These are phyloP conservation scores for Aureobasidium sp. DNA, from an alignment of 2,329 filamentous ascomycete genomes.

Conservation along the genomic window DNA sequence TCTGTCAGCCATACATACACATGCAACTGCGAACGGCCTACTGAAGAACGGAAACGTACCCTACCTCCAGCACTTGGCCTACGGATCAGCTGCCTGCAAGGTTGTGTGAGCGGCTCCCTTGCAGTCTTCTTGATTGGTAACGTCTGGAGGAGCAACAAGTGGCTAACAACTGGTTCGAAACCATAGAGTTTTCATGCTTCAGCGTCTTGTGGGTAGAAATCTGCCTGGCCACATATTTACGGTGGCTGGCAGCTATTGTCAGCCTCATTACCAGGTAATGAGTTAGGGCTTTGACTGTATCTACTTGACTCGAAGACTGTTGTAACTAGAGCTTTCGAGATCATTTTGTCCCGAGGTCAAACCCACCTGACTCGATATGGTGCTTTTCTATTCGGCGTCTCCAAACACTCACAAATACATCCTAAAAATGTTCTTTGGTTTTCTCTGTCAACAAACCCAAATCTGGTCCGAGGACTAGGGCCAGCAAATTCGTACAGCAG, in stretches of 20 bases:
- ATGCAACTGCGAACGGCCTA: background rate
- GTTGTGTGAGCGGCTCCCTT: no score
- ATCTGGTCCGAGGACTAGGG: no score
- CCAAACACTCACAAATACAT: background rate
- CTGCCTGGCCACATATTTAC: background rate
- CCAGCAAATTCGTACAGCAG: no score
- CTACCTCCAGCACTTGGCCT: background rate
- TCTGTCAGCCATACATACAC: background rate
- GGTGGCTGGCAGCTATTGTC: background rate
- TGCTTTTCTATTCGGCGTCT: background rate
- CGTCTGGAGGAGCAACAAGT: background rate
- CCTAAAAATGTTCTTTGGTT: no score
- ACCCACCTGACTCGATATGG: background rate
- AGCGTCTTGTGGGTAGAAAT: background rate
- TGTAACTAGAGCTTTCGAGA: background rate
- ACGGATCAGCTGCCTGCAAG: no score
- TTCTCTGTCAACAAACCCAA: no score
- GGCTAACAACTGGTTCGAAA: background rate
- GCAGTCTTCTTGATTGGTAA: no score
- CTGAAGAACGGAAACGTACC: background rate
- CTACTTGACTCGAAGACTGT: background rate
- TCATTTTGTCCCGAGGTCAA: background rate
- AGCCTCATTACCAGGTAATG: background rate
- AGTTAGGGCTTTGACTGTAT: background rate
- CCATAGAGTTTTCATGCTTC: background rate